Evolutionary conservation across 106 monocot genomes (phyloP).

Genomic region (Amphibolis antarctica): DNA sequence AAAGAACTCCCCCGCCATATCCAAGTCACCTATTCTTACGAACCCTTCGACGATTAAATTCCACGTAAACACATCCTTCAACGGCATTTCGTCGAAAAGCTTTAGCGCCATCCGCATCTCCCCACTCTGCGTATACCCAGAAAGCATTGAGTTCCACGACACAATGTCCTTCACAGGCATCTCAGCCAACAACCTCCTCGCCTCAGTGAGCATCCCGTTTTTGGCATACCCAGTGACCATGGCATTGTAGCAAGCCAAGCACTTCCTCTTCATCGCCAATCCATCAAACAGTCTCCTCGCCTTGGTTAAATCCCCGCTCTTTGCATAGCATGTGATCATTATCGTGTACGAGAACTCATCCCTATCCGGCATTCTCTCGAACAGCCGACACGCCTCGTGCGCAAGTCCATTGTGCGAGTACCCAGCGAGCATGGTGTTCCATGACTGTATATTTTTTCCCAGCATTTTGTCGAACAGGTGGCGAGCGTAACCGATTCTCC

Average conservation of each 20-base stretch:
- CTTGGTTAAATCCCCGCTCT: slow-evolving; percentile 20
- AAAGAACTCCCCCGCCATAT: slow-evolving; percentile 27
- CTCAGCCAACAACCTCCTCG: slow-evolving; percentile 27
- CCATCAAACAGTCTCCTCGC: slow-evolving; percentile 32
- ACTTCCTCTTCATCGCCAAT: slow-evolving; percentile 14
- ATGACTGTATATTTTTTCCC: slow-evolving; percentile 10
- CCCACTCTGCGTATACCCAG: slow-evolving; percentile 35
- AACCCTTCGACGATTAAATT: slow-evolving; percentile 51
- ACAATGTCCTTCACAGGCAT: slow-evolving; percentile 30
- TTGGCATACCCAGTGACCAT: slow-evolving; percentile 49
- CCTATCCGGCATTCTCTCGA: slow-evolving; percentile 35
- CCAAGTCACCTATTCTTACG: slow-evolving; percentile 26
- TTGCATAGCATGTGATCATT: slow-evolving; percentile 40
- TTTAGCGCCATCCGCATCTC: slow-evolving; percentile 25
- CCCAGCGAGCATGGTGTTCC: slow-evolving; percentile 22
- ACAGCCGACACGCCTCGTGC: slow-evolving; percentile 2
- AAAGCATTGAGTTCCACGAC: slow-evolving; percentile 39
- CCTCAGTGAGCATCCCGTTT: slow-evolving; percentile 22
- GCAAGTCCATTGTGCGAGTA: slow-evolving; percentile 8
- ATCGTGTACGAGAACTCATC: slow-evolving; percentile 37
- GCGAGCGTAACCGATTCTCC: slow-evolving; percentile 3
- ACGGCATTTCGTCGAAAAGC: slow-evolving; percentile 36
- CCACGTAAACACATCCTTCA: slow-evolving; percentile 43
- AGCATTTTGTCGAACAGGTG: slow-evolving; percentile 16
- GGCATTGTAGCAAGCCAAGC: slow-evolving; percentile 39